Evolutionary conservation across 2,329 filamentous ascomycete species (phyloP), one percentile per base, ranked within the genome.

Genomic region (Aspergillus nomiae): DNA sequence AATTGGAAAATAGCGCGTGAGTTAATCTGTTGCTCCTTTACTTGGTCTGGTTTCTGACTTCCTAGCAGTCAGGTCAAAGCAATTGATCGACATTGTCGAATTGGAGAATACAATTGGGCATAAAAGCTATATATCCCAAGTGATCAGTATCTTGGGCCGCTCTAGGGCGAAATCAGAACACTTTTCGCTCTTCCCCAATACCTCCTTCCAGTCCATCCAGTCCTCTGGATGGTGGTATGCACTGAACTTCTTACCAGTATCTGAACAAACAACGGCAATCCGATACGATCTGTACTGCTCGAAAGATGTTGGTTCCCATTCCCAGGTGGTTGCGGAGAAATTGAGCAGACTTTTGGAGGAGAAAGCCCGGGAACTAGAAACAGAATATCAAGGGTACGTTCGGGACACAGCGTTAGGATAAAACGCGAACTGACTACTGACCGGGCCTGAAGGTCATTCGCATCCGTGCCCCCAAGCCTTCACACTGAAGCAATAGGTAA

Each of bases 1-100:
- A 77, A 77, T 57, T 78, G 76, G 76, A 78, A 78, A 63, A 32
- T 69, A 28, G 68, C 64, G 12, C 48, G 76, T 77, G 32, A 69
- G 69, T 66, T 36, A 0, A 24, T 16, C 3, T 46, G 5, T n/a
- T 14, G 16, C 19, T 24, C 10, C 10, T 3, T 28, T 8, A 11
- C 10, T 21, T 3, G 24, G 9, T 14, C 24, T 30, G 34, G 11
- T 41, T 24, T 34, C 34, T 41, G 21, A 30, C 28, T 24, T 14
- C 11, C 21, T 55, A 10, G 48, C 63, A 70, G 63, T 64, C 28
- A 55, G 21, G 21, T 32, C 32, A n/a, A 12, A 60, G 50, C 48
- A 38, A 38, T 12, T 64, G 24, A 50, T 59, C 8, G 19, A 61
- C 24, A 9, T 4, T 9, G 21, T 30, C 1, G 34, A 14, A 16